These are phyloP conservation scores for Discostella stelligeroides DNA, from an alignment of 108 stramenopile genomes.

Conservation along the genomic window DNA sequence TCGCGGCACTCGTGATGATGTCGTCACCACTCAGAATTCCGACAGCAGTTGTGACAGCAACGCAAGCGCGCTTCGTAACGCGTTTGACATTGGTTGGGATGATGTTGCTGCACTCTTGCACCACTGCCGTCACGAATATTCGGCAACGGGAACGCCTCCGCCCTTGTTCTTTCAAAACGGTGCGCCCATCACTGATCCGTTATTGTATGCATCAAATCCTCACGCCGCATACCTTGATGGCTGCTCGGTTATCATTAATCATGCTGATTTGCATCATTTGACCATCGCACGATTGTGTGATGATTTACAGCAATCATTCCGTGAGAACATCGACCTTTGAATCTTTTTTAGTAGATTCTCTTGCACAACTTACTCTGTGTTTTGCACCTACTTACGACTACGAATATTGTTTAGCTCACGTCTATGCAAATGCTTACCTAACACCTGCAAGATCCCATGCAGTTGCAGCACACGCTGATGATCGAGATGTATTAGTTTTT, in stretches of 20 bases:
- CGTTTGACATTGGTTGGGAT: slow-evolving; percentile 48
- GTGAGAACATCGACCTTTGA: background rate
- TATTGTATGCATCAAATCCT: slow-evolving; percentile 55
- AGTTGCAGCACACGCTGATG: slow-evolving; percentile 86
- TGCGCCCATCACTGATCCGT: slow-evolving; percentile 42
- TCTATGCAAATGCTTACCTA: slow-evolving; percentile 80
- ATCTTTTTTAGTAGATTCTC: background rate
- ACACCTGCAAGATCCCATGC: slow-evolving; percentile 80
- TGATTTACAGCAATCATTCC: slow-evolving; percentile 64
- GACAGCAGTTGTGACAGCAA: slow-evolving; percentile 3
- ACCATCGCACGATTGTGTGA: slow-evolving; percentile 66
- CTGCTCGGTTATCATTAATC: slow-evolving; percentile 79
- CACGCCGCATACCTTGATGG: slow-evolving; percentile 78
- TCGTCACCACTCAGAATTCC: slow-evolving; percentile 12
- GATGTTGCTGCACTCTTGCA: slow-evolving; percentile 52
- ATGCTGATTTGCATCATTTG: slow-evolving; percentile 63
- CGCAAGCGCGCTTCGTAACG: slow-evolving; percentile 22
- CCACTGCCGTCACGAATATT: slow-evolving; percentile 25
- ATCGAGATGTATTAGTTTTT: slow-evolving; percentile 87
- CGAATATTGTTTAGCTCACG: slow-evolving; percentile 57
- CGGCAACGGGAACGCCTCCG: slow-evolving; percentile 6
- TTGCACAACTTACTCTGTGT: background rate
- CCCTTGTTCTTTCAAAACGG: slow-evolving; percentile 62
- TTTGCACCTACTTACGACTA: too few species aligned
- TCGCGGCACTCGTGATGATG: slow-evolving; percentile 20